Conservation (phyloP, 164 flowering plant species). For the Protea cynaroides region DNA sequence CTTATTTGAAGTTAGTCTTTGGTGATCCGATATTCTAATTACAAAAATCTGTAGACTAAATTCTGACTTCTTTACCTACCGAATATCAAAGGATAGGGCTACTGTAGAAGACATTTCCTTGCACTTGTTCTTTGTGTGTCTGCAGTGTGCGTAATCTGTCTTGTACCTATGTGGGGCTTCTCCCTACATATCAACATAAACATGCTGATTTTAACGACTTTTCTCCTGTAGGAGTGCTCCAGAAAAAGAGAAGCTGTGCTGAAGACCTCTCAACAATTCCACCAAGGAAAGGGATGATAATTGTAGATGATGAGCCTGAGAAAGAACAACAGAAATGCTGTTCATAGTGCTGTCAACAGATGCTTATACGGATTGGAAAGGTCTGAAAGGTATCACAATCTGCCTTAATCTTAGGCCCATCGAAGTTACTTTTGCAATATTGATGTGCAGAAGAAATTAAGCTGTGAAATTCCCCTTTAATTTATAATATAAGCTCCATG, state of each 20-base stretch:
- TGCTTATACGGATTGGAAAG: not conserved
- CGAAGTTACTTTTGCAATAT: not conserved
- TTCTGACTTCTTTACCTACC: not conserved
- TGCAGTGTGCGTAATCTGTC: not conserved
- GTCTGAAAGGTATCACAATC: not conserved
- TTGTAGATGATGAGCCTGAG: constrained; percentile 30
- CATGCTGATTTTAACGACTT: not conserved
- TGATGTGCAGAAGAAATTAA: not conserved
- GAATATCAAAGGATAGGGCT: not conserved
- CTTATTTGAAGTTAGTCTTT: too few relatives aligned
- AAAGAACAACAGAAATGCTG: constrained; percentile 28
- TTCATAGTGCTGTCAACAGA: constrained; percentile 8
- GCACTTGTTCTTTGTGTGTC: not conserved
- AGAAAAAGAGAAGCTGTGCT: constrained; percentile 11
- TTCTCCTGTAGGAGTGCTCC: constrained; percentile 18
- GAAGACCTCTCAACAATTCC: constrained; percentile 12
- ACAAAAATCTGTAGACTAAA: not conserved
- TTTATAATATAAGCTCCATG: too few relatives aligned
- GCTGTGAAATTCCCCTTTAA: too few relatives aligned
- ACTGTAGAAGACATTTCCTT: not conserved
- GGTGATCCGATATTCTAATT: too few relatives aligned
- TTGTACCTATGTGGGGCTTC: not conserved
- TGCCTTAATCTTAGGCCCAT: not conserved
- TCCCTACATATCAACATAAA: not conserved
- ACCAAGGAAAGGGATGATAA: constrained; percentile 22